A percentile compares a stretch with the other conserved stretches of the same genome.
phyloP scores from a whole-genome alignment of 257 asterid genomes.

The Ehretia macrophylla region DNA sequence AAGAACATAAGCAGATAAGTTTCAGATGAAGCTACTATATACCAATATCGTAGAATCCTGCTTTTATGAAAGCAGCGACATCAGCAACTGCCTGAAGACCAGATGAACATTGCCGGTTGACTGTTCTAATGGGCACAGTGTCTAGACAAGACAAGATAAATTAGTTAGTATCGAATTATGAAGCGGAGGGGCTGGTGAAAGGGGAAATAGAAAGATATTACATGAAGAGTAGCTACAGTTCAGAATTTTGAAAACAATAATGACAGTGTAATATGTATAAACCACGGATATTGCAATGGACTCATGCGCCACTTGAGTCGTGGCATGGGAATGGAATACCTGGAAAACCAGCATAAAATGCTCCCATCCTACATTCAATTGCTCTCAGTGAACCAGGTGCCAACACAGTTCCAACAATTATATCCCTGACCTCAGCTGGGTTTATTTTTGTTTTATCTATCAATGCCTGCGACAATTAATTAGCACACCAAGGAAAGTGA shows the following conservation, averaged over 20 bases:
- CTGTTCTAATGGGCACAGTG: slow-evolving; percentile 78
- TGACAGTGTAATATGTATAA: too few relatives aligned
- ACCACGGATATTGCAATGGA: too few relatives aligned
- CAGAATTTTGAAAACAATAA: too few relatives aligned
- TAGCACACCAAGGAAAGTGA: neutral
- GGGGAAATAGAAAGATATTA: too few relatives aligned
- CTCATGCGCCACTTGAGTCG: neutral
- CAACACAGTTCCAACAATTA: slow-evolving; percentile 86
- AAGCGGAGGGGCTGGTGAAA: neutral
- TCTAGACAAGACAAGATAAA: slow-evolving; percentile 36
- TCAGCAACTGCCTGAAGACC: slow-evolving; percentile 98
- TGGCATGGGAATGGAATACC: slow-evolving; percentile 35
- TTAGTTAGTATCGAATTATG: neutral
- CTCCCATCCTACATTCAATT: slow-evolving; percentile 86
- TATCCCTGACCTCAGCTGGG: slow-evolving; percentile 85
- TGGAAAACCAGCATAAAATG: slow-evolving; percentile 89
- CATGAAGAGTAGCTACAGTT: too few relatives aligned
- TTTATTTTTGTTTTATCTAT: slow-evolving; percentile 64
- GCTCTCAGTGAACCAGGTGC: slow-evolving; percentile 88
- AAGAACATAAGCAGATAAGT: neutral
- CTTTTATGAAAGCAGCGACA: slow-evolving; percentile 85
- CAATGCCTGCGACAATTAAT: slow-evolving; percentile 49
- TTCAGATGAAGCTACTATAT: slow-evolving; percentile 9
- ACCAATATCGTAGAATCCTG: slow-evolving; percentile 90
- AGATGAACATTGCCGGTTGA: slow-evolving; percentile 88